A percentile compares a stretch with the other conserved stretches of the same genome.
phyloP scores from a whole-genome alignment of 1,284 basidiomycete species.

The Takashimella tepidaria region DNA sequence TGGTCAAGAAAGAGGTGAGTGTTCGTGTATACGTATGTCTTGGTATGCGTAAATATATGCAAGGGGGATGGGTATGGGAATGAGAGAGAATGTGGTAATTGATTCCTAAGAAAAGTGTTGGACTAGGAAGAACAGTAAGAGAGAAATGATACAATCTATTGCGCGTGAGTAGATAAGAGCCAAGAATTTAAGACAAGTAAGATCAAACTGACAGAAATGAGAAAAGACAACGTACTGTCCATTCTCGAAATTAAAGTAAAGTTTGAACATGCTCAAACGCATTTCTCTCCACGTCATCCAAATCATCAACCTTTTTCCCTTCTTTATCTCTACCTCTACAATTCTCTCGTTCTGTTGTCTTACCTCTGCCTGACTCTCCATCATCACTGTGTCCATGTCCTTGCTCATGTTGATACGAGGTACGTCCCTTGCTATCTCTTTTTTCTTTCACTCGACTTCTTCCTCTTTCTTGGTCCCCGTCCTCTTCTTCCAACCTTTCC shows the following conservation, averaged over 20 bases:
- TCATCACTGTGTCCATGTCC: background rate
- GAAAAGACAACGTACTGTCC: no score
- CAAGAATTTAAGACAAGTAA: no score
- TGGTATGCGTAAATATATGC: no score
- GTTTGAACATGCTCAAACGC: background rate
- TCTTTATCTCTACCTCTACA: background rate
- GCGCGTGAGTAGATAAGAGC: no score
- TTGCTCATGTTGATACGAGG: background rate
- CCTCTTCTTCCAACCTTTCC: background rate
- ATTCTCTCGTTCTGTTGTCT: background rate
- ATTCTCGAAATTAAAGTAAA: background rate
- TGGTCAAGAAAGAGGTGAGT: no score
- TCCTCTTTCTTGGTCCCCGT: background rate
- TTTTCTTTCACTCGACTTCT: background rate
- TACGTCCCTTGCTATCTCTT: background rate
- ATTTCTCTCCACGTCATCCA: background rate
- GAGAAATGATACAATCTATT: no score
- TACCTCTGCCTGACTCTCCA: background rate
- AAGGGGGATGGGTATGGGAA: no score
- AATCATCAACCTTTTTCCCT: background rate
- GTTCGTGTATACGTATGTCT: no score
- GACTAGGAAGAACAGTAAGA: no score
- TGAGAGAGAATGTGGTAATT: no score
- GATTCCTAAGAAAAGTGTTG: no score
- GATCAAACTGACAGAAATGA: no score